Conservation (phyloP, 495 filamentous ascomycete genomes). For the Podospora australis region DNA sequence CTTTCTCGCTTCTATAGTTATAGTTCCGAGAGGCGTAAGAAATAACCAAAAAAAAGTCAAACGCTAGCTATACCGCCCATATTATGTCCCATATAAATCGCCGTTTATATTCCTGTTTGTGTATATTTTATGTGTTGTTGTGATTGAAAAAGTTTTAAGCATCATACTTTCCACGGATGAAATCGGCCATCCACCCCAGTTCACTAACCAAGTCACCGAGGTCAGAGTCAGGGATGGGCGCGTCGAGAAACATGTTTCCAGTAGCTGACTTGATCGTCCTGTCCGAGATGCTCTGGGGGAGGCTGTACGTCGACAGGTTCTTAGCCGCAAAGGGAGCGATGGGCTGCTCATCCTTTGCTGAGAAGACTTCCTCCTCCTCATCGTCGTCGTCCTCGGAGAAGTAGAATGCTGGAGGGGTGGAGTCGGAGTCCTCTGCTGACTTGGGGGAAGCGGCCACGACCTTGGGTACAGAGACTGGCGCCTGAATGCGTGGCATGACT, state of each 20-base stretch:
- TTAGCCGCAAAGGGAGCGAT: constrained; percentile 7
- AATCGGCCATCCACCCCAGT: constrained; percentile 41
- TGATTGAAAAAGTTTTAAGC: constrained; percentile 9
- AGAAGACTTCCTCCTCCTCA: constrained; percentile 18
- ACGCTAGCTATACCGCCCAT: not conserved
- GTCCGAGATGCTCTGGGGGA: constrained; percentile 23
- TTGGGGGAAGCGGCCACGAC: constrained; percentile 15
- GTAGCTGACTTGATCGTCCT: constrained; percentile 5
- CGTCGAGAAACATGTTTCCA: constrained; percentile 18
- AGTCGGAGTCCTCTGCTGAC: constrained; percentile 7
- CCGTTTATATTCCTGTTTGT: no score
- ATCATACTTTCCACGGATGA: constrained; percentile 25
- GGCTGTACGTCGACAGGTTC: constrained; percentile 37
- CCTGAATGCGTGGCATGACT: not conserved
- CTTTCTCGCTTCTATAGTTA: no score
- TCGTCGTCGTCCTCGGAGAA: constrained; percentile 35
- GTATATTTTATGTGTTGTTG: no score
- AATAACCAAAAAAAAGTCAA: no score
- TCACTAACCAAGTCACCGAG: constrained; percentile 39
- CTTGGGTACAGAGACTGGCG: not conserved
- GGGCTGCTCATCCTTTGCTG: constrained; percentile 9
- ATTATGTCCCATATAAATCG: not conserved
- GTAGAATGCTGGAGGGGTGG: constrained; percentile 34
- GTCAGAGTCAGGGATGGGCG: constrained; percentile 31
- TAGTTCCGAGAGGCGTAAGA: no score